Evolutionary conservation across 2,329 filamentous ascomycete genomes (phyloP).

Genomic region (Purpureocillium lavendulum): DNA sequence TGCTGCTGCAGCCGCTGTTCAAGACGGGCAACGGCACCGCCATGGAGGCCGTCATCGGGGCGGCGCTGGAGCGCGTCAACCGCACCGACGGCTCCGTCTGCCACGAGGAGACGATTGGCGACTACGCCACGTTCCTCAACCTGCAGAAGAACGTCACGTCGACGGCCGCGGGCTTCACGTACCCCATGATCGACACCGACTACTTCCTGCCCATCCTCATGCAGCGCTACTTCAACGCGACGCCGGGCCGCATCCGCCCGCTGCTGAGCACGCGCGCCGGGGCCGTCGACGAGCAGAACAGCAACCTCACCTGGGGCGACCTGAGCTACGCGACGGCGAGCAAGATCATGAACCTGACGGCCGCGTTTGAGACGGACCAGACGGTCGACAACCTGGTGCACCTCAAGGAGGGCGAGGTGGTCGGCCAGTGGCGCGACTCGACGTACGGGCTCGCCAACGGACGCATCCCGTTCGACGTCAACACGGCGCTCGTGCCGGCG

Average conservation of each 20-base stretch:
- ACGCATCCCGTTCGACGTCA: constrained; percentile 57
- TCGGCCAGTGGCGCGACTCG: constrained; percentile 58
- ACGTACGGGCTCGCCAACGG: constrained; percentile 51
- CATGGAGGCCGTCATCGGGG: constrained; percentile 52
- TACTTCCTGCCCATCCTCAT: constrained; percentile 52
- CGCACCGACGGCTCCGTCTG: constrained; percentile 50
- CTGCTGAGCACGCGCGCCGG: constrained; percentile 22
- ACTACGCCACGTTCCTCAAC: constrained; percentile 56
- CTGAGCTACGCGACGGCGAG: constrained; percentile 44
- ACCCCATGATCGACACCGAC: constrained; percentile 57
- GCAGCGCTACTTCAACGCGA: constrained; percentile 44
- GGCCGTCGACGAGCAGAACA: constrained; percentile 38
- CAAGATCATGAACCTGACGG: constrained; percentile 48
- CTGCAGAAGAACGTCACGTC: constrained; percentile 41
- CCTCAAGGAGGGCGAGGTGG: constrained; percentile 42
- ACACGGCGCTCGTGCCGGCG: constrained; percentile 53
- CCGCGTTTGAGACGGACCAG: constrained; percentile 45
- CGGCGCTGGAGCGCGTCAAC: constrained; percentile 54
- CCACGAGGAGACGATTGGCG: constrained; percentile 58
- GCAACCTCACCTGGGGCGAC: constrained; percentile 42
- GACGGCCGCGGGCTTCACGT: constrained; percentile 45
- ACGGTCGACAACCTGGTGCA: constrained; percentile 46
- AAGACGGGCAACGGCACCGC: constrained; percentile 45
- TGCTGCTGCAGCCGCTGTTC: constrained; percentile 49
- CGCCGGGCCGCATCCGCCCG: constrained; percentile 2